phyloP scores from a whole-genome alignment of 108 stramenopile species.

The Aureococcus anophagefferens region DNA sequence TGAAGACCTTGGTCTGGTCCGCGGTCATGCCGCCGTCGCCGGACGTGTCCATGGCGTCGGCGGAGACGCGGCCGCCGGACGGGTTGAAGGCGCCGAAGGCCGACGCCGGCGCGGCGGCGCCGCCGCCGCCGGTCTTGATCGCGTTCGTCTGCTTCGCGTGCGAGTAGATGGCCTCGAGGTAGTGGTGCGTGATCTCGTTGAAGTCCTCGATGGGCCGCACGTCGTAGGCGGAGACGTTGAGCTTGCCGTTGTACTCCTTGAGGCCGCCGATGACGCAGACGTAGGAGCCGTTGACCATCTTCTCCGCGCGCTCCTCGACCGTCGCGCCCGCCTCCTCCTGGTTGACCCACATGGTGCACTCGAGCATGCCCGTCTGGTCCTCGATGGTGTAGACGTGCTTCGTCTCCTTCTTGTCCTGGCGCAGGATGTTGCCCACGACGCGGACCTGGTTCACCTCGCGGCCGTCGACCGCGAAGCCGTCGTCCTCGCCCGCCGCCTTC shows the following conservation, averaged over 20 bases:
- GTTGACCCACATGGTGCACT: background rate
- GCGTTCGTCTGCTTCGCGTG: conserved; percentile 10
- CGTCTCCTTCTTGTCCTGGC: background rate
- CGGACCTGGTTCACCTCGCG: background rate
- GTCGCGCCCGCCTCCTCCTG: background rate
- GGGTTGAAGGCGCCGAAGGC: background rate
- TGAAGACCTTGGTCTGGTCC: background rate
- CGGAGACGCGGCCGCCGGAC: background rate
- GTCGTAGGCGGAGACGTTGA: conserved; percentile 3
- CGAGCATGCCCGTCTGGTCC: background rate
- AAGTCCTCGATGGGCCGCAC: conserved; percentile 19
- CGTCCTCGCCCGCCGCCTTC: background rate
- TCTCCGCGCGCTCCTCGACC: background rate
- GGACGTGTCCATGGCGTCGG: background rate
- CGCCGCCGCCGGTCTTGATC: background rate
- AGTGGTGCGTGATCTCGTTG: conserved; percentile 24
- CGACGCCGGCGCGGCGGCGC: background rate
- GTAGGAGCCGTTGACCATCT: background rate
- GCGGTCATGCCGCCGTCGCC: background rate
- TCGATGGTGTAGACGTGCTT: background rate
- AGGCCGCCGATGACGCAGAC: conserved; percentile 13
- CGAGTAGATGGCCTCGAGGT: conserved; percentile 16
- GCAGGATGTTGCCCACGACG: background rate
- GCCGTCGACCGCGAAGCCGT: background rate
- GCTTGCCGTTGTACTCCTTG: conserved; percentile 7